Conservation (phyloP, 2,329 filamentous ascomycete species). For the Microsporum audouinii region DNA sequence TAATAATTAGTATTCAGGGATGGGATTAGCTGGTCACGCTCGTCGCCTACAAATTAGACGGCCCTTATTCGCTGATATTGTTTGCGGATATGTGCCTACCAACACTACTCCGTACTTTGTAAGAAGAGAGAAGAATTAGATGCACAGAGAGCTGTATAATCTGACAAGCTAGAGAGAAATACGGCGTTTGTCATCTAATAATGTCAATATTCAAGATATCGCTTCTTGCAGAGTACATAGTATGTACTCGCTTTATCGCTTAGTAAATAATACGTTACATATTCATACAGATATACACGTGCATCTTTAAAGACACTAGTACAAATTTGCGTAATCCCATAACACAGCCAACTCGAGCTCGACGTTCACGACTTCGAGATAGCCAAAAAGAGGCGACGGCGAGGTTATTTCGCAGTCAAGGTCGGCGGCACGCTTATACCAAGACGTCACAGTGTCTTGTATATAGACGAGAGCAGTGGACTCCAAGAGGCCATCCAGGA, state of each 20-base stretch:
- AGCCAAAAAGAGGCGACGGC: conserved; percentile 1
- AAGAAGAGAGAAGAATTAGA: too few species aligned
- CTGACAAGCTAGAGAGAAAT: not conserved
- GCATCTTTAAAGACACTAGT: not conserved
- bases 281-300: not conserved
- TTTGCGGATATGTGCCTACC: too few species aligned
- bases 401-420: not conserved
- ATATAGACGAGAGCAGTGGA: not conserved
- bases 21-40: not conserved
- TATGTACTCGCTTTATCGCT: not conserved
- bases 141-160: too few species aligned
- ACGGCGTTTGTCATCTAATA: not conserved
- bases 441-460: not conserved
- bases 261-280: not conserved
- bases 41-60: not conserved
- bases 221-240: not conserved
- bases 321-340: not conserved
- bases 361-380: not conserved
- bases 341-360: not conserved
- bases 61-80: not conserved
- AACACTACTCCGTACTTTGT: too few species aligned
- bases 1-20: not conserved
- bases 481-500: not conserved
- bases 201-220: not conserved
- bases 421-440: not conserved